Evolutionary conservation across 2,329 filamentous ascomycete species (phyloP).

Genomic region (Epicoccum sorghinum): DNA sequence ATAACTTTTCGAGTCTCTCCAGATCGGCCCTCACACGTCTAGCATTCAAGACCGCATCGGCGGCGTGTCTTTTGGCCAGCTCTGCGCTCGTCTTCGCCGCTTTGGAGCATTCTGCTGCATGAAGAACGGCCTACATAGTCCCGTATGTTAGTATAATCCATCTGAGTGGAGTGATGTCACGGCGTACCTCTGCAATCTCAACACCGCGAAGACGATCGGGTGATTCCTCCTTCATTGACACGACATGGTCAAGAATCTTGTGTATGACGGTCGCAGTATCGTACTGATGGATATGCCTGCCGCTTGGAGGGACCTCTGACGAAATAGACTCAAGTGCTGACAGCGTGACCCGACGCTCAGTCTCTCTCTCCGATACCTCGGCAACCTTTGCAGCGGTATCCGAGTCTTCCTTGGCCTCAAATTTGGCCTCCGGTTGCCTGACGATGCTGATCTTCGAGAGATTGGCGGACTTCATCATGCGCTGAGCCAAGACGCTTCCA

Average conservation of each 20-base stretch:
- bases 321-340: neutral
- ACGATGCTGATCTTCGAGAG: constrained; percentile 21
- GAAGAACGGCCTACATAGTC: constrained; percentile 29
- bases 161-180: too few species aligned
- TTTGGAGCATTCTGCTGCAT: constrained; percentile 23
- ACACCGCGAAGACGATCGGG: constrained; percentile 25
- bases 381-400: neutral
- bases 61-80: constrained; percentile 28
- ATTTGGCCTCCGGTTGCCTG: constrained; percentile 4
- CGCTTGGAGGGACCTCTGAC: neutral
- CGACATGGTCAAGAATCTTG: constrained; percentile 22
- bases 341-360: neutral
- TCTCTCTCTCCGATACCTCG: neutral
- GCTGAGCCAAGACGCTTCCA: constrained; percentile 26
- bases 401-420: neutral
- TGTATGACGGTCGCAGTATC: constrained; percentile 18
- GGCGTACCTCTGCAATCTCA: constrained; percentile 35
- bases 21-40: constrained; percentile 19
- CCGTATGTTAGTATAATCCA: constrained; percentile 17
- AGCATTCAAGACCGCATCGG: constrained; percentile 28
- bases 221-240: constrained; percentile 12
- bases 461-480: constrained; percentile 26
- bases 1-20: constrained; percentile 17
- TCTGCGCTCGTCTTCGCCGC: constrained; percentile 26
- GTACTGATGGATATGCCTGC: neutral